Conservation (phyloP, 2,329 filamentous ascomycete species). For the Neocatenulostroma microsporum region DNA sequence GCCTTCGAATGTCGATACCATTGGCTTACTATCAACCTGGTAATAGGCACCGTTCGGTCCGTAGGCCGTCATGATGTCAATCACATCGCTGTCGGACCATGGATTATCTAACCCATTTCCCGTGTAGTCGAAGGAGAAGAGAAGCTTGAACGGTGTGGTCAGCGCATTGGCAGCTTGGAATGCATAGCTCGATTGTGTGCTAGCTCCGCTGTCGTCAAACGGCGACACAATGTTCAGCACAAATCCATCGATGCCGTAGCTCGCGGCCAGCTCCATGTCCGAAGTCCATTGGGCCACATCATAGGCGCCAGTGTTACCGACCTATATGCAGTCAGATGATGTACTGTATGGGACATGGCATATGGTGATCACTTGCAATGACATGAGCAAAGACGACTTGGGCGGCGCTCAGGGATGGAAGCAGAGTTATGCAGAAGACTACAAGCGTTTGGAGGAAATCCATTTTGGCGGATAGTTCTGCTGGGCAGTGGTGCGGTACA, state of each 20-base stretch:
- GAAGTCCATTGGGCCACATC: constrained; percentile 6
- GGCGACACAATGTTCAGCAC: constrained; percentile 46
- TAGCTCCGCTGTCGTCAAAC: constrained; percentile 6
- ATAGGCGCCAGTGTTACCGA: constrained; percentile 8
- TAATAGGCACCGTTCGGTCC: constrained; percentile 40
- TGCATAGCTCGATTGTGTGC: constrained; percentile 3
- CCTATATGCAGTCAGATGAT: background rate
- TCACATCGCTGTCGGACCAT: constrained; percentile 28
- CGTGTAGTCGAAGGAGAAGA: constrained; percentile 51
- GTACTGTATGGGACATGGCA: background rate
- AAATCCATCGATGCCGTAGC: constrained; percentile 39
- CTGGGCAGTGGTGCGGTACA: too few relatives aligned
- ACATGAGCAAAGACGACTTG: constrained; percentile 8
- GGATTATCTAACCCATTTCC: constrained; percentile 36
- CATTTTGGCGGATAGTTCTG: too few relatives aligned
- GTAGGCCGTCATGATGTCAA: constrained; percentile 42
- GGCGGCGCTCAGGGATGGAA: constrained; percentile 4
- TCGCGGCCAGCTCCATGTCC: constrained; percentile 8
- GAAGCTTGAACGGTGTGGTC: constrained; percentile 42
- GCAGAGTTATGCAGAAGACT: too few relatives aligned
- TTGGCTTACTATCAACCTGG: constrained; percentile 40
- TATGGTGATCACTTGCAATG: constrained; percentile 3
- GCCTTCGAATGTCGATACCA: constrained; percentile 50
- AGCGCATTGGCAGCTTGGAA: constrained; percentile 8
- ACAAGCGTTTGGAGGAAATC: too few relatives aligned